Evolutionary conservation across 2,329 filamentous ascomycete genomes (phyloP).

Genomic region (Talaromyces sp.): DNA sequence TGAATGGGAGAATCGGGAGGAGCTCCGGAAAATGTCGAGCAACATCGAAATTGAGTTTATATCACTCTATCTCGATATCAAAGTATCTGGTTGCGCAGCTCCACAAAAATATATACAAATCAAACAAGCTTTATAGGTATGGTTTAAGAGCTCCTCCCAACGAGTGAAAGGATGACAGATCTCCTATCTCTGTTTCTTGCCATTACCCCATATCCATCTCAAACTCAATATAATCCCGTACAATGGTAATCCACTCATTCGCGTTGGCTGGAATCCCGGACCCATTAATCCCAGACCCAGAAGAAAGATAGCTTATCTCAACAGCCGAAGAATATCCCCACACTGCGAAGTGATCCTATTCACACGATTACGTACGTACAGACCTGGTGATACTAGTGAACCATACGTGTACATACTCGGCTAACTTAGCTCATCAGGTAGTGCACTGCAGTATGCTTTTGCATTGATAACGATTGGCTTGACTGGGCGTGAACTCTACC

Average conservation of each 20-base stretch:
- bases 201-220: background rate
- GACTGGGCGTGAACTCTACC: background rate
- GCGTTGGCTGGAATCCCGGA: background rate
- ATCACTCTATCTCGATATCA: background rate
- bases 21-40: background rate
- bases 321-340: background rate
- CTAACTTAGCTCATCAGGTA: background rate
- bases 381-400: background rate
- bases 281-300: background rate
- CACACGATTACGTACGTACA: background rate
- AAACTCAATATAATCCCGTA: background rate
- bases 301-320: constrained; percentile 1
- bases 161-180: background rate
- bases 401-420: background rate
- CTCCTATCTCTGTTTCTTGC: background rate
- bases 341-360: background rate
- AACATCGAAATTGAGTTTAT: background rate
- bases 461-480: background rate
- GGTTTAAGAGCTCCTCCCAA: background rate
- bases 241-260: background rate
- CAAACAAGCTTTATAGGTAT: background rate
- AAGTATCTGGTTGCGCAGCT: background rate
- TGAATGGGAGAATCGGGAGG: background rate
- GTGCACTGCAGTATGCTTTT: background rate
- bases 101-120: background rate